Percentiles rank a stretch among this genome's conserved stretches.
Evolutionary conservation across 73 alveolate genomes (phyloP).

Genomic region (Paraurostyla sp.): DNA sequence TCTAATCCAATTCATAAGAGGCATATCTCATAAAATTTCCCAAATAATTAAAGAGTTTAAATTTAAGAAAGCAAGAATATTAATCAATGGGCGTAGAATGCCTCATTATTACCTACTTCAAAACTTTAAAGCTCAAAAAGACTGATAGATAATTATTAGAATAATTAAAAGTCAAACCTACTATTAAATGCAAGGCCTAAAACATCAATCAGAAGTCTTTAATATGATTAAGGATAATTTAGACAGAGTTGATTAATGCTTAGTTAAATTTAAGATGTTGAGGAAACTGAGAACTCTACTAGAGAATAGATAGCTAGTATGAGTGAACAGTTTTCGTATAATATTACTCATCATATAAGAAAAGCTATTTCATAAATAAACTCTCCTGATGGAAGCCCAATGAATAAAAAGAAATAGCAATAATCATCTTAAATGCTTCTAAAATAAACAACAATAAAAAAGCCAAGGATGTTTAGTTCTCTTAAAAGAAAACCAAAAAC

Average conservation of each 20-base stretch:
- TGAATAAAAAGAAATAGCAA: background rate
- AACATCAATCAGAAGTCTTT: no score
- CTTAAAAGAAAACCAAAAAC: constrained; percentile 12
- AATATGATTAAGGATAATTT: no score
- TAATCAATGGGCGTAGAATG: no score
- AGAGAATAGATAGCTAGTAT: background rate
- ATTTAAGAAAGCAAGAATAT: no score
- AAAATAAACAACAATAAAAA: background rate
- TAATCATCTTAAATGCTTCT: background rate
- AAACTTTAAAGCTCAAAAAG: no score
- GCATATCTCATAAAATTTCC: background rate
- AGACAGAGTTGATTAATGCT: no score
- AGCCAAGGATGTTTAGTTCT: constrained; percentile 1
- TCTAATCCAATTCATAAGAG: background rate
- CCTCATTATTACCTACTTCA: no score
- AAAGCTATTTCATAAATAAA: constrained; percentile 46
- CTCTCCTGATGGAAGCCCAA: constrained; percentile 31
- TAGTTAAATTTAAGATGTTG: background rate
- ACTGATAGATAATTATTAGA: no score
- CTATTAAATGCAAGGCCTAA: no score
- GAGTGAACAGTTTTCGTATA: constrained; percentile 8
- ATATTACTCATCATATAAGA: background rate
- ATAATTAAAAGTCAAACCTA: no score
- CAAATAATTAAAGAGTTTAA: no score
- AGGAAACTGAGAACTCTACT: background rate